These are phyloP conservation scores for Haplographium delicatum DNA, from an alignment of 495 filamentous ascomycete genomes.

Conservation along the genomic window DNA sequence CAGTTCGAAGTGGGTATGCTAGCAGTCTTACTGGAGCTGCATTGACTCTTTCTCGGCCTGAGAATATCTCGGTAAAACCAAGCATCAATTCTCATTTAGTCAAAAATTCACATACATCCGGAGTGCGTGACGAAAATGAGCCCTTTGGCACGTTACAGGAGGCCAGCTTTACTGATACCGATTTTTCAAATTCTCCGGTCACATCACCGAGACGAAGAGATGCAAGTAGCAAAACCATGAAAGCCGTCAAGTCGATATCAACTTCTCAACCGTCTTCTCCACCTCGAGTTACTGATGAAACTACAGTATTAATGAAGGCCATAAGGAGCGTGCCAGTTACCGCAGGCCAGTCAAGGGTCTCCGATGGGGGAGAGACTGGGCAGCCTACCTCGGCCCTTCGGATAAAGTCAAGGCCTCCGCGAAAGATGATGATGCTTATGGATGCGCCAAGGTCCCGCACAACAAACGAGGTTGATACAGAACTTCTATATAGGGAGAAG, in stretches of 20 bases:
- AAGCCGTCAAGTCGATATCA: background rate
- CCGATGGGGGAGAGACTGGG: background rate
- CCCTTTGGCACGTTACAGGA: background rate
- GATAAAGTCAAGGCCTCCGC: slow-evolving; percentile 23
- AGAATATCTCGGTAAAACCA: background rate
- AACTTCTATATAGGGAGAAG: background rate
- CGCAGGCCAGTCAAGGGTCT: background rate
- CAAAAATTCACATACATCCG: background rate
- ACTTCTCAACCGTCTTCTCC: background rate
- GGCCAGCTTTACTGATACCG: background rate
- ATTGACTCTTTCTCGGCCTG: slow-evolving; percentile 10
- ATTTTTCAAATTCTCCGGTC: too few species aligned
- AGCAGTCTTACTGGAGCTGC: slow-evolving; percentile 22
- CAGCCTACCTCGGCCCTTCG: slow-evolving; percentile 12
- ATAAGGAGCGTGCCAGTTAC: background rate
- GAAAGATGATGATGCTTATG: slow-evolving; percentile 27
- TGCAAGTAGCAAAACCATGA: background rate
- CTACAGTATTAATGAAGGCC: background rate
- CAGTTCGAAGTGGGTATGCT: slow-evolving; percentile 19
- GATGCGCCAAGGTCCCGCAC: slow-evolving; percentile 9
- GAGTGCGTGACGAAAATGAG: background rate
- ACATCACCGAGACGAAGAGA: background rate
- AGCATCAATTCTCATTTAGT: background rate
- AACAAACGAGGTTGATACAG: background rate
- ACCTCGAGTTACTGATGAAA: background rate